Evolutionary conservation across 345 rosid species (phyloP), one percentile per base, ranked within the genome.

Genomic region (Reutealis trisperma): DNA sequence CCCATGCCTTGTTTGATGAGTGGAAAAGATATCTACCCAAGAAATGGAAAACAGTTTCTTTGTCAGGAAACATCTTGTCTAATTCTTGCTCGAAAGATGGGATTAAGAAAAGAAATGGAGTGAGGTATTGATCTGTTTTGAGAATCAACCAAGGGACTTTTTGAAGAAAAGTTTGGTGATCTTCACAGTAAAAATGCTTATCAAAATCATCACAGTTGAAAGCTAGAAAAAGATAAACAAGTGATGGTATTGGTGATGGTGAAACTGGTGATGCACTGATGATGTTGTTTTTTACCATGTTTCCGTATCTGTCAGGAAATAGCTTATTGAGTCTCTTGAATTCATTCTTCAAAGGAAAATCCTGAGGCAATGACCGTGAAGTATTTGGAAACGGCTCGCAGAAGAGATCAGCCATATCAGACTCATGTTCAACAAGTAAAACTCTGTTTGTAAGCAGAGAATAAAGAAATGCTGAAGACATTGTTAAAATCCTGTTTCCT

Each of bases 1-100:
- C 81, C 81, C 81, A 78, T 24, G 71, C 76, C 10, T 72, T n/a
- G 13, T 78, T 78, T 19, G 81, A 71, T 6, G 76, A 76, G 6
- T 78, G 71, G 44, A 78, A 78, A 52, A 78, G 76, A 42, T 78
- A 78, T 2, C 71, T 74, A 27, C 64, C 72, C 65, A 78, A 63
- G 76, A 63, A 63, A 25, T 78, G 81, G 42, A 78, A 78, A 21
- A 78, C 76, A 7, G 71, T 49, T 63, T 54, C 76, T 52, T 78
- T 78, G 32, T 78, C 64, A 52, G 81, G 81, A 49, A 78, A 78
- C 76, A 78, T 63, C 42, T 24, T 71, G 24, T 30, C n/a, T 19
- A 78, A 59, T 22, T 78, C 71, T 62, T 70, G 5, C 15, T 52
- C 42, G 61, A 71, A 78, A 3, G 64, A 25, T 19, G 63, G 63